phyloP scores from a whole-genome alignment of 306 rosid genomes.

The Crotalaria pallida region DNA sequence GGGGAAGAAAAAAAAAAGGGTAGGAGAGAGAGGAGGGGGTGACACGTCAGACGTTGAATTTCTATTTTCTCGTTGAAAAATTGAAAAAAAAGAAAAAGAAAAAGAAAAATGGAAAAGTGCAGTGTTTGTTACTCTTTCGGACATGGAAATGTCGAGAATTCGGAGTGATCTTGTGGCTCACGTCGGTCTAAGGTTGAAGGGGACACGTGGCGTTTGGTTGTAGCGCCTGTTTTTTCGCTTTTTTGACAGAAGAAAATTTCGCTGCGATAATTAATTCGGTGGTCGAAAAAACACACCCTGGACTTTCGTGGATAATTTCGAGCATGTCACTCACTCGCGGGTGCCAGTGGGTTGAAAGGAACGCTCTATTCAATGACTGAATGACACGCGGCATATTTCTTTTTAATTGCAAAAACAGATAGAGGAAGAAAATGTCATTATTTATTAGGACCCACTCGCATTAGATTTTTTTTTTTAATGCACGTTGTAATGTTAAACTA shows the following conservation, averaged over 20 bases:
- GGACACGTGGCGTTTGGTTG: conserved; percentile 22
- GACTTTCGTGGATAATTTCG: not conserved
- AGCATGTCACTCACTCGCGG: too few species aligned
- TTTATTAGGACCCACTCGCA: too few species aligned
- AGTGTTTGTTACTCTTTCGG: not conserved
- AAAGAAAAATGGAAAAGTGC: too few species aligned
- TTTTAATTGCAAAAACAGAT: too few species aligned
- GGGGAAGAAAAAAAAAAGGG: not conserved
- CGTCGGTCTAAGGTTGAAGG: conserved; percentile 8
- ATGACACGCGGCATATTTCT: too few species aligned
- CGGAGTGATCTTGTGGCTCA: conserved; percentile 60
- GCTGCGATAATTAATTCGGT: not conserved
- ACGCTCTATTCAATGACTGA: too few species aligned
- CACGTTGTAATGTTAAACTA: too few species aligned
- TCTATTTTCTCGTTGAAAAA: not conserved
- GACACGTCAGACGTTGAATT: conserved; percentile 42
- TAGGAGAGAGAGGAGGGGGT: not conserved
- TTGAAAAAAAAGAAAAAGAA: not conserved
- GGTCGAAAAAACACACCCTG: conserved; percentile 10
- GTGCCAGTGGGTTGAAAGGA: too few species aligned
- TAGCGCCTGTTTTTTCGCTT: conserved; percentile 4
- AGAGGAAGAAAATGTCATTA: too few species aligned
- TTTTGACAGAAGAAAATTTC: not conserved
- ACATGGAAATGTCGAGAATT: conserved; percentile 39
- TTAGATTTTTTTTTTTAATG: too few species aligned